Conservation (phyloP, 2,329 filamentous ascomycete species). For the Aspergillus sp. region DNA sequence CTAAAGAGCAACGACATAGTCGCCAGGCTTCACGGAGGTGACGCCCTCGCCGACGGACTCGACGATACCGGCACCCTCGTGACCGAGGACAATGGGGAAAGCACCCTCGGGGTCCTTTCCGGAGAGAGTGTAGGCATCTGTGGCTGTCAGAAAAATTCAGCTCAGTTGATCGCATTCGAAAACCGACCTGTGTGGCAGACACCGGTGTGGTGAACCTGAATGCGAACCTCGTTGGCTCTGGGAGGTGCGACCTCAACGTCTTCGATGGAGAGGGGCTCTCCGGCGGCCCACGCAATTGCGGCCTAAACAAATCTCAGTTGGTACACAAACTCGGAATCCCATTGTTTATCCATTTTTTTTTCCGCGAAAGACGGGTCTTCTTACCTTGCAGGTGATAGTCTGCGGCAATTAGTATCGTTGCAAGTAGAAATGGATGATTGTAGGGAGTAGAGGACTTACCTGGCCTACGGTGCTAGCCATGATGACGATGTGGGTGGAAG, state of each 20-base stretch:
- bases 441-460: slow-evolving; percentile 33
- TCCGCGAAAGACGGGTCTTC: slow-evolving; percentile 2
- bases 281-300: slow-evolving; percentile 95
- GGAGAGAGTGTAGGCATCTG: slow-evolving; percentile 89
- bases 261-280: slow-evolving; percentile 84
- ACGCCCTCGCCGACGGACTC: slow-evolving; percentile 94
- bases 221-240: slow-evolving; percentile 89
- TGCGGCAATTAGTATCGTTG: slow-evolving; percentile 39
- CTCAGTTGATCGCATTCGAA: neutral
- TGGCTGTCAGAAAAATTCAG: neutral
- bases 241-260: slow-evolving; percentile 90
- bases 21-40: slow-evolving; percentile 88
- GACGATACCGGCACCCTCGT: slow-evolving; percentile 88
- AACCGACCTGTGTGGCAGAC: slow-evolving; percentile 89
- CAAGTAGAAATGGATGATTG: neutral
- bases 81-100: slow-evolving; percentile 84
- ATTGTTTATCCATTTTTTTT: neutral
- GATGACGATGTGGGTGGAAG: slow-evolving; percentile 18
- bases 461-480: slow-evolving; percentile 61
- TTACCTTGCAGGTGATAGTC: slow-evolving; percentile 87
- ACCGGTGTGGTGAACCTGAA: slow-evolving; percentile 95
- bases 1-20: slow-evolving; percentile 89
- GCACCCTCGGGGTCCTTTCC: slow-evolving; percentile 97
- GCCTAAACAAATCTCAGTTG: slow-evolving; percentile 54
- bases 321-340: neutral